These are phyloP conservation scores for Blepharisma stoltei DNA, from an alignment of 73 alveolate genomes.

Conservation along the genomic window DNA sequence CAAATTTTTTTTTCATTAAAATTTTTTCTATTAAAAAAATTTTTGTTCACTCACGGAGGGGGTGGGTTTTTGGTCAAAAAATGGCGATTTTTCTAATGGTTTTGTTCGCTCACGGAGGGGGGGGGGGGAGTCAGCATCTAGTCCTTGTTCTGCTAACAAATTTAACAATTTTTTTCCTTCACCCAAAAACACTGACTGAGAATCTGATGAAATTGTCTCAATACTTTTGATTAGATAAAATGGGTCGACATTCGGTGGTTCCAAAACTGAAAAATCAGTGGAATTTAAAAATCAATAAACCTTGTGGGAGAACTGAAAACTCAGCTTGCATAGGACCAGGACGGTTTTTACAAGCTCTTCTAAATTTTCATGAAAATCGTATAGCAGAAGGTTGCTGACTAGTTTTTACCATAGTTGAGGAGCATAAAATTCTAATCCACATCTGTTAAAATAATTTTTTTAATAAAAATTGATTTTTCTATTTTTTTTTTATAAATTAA, in stretches of 20 bases:
- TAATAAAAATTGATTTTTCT: too few species aligned
- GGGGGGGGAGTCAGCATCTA: too few species aligned
- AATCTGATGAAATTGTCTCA: not conserved
- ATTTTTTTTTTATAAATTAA: too few species aligned
- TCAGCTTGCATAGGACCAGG: slow-evolving; percentile 55
- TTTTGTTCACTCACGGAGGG: too few species aligned
- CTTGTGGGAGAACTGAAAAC: slow-evolving; percentile 76
- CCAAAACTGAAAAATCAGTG: slow-evolving; percentile 33
- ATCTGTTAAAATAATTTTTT: too few species aligned
- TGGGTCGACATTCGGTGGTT: slow-evolving; percentile 32
- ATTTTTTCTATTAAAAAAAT: too few species aligned
- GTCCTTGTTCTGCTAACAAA: too few species aligned
- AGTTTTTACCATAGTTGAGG: slow-evolving; percentile 60
- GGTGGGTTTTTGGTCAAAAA: too few species aligned
- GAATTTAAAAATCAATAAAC: slow-evolving; percentile 76
- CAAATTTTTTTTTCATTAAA: too few species aligned
- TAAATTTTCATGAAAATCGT: slow-evolving; percentile 33
- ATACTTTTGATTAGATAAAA: not conserved
- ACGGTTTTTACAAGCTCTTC: slow-evolving; percentile 54
- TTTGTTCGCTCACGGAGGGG: too few species aligned
- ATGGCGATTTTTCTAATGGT: too few species aligned
- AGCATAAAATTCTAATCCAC: slow-evolving; percentile 70
- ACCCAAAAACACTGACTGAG: not conserved
- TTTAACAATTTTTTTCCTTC: not conserved
- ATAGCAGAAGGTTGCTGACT: slow-evolving; percentile 43